Evolutionary conservation across 139 green algal species (phyloP).

Genomic region (Auxenochlorella pyrenoidosa): DNA sequence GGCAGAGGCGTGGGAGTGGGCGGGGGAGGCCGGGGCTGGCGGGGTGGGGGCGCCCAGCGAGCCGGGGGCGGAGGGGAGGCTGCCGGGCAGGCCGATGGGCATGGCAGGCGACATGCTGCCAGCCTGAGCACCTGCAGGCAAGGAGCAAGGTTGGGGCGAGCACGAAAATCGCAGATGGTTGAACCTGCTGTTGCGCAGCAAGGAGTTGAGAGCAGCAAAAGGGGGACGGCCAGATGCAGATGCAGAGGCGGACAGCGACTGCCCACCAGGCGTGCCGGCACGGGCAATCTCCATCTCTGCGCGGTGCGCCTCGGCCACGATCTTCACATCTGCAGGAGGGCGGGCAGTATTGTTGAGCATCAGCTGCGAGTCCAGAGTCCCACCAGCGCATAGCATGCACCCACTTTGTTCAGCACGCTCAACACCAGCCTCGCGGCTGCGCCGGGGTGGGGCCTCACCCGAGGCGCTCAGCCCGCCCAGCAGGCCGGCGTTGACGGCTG

Average conservation of each 20-base stretch:
- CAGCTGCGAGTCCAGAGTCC: too few relatives aligned
- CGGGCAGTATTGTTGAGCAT: neutral
- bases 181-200: neutral
- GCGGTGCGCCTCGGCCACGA: constrained; percentile 52
- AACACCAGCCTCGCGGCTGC: too few relatives aligned
- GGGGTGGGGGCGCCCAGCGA: neutral
- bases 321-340: constrained; percentile 43
- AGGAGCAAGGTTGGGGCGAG: too few relatives aligned
- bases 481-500: constrained; percentile 61
- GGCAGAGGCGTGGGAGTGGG: neutral
- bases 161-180: neutral
- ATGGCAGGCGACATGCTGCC: neutral
- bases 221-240: neutral
- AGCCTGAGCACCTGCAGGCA: neutral
- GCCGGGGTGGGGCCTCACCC: neutral
- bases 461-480: constrained; percentile 56
- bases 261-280: neutral
- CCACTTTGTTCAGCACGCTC: too few relatives aligned
- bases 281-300: constrained; percentile 35
- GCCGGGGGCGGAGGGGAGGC: neutral
- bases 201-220: neutral
- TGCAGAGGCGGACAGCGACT: neutral
- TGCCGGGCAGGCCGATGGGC: neutral
- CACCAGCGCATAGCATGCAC: too few relatives aligned
- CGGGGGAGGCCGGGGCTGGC: neutral